Evolutionary conservation across 257 asterid species (phyloP).

Genomic region (Linaria vulgaris): DNA sequence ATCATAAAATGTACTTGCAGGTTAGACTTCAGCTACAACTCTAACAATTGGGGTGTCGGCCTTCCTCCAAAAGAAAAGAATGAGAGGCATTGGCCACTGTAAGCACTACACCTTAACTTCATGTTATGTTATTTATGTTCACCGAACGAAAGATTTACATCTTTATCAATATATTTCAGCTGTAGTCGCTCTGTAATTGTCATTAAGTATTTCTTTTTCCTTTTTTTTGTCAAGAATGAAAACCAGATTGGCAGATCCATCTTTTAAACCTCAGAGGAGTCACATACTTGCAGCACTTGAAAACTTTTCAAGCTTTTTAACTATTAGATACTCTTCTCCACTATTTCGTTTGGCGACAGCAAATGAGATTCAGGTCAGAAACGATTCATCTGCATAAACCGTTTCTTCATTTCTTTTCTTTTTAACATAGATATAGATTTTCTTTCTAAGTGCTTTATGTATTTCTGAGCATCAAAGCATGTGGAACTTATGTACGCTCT

Average conservation of each 20-base stretch:
- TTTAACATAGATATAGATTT: not conserved
- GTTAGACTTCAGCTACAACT: slow-evolving; percentile 85
- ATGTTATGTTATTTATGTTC: not conserved
- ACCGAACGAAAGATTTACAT: not conserved
- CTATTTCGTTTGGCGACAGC: slow-evolving; percentile 81
- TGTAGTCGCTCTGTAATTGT: slow-evolving; percentile 10
- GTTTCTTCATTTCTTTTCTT: not conserved
- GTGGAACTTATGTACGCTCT: not conserved
- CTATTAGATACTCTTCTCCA: slow-evolving; percentile 91
- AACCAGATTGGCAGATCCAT: slow-evolving; percentile 74
- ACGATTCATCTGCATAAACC: not conserved
- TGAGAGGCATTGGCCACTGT: slow-evolving; percentile 85
- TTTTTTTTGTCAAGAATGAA: slow-evolving; percentile 54
- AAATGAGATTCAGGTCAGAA: slow-evolving; percentile 70
- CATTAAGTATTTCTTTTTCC: not conserved
- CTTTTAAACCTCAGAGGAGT: slow-evolving; percentile 64
- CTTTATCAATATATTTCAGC: not conserved
- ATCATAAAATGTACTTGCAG: slow-evolving; percentile 40
- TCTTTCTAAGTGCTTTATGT: not conserved
- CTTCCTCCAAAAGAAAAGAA: slow-evolving; percentile 91
- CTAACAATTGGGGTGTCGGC: slow-evolving; percentile 96
- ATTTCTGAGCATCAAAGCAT: too few relatives aligned
- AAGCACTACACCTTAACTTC: slow-evolving; percentile 32
- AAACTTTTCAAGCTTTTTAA: slow-evolving; percentile 55
- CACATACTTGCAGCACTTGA: slow-evolving; percentile 83